Evolutionary conservation across 495 filamentous ascomycete species (phyloP), one percentile per base, ranked within the genome.

Genomic region (Lasiosphaeria ovina): DNA sequence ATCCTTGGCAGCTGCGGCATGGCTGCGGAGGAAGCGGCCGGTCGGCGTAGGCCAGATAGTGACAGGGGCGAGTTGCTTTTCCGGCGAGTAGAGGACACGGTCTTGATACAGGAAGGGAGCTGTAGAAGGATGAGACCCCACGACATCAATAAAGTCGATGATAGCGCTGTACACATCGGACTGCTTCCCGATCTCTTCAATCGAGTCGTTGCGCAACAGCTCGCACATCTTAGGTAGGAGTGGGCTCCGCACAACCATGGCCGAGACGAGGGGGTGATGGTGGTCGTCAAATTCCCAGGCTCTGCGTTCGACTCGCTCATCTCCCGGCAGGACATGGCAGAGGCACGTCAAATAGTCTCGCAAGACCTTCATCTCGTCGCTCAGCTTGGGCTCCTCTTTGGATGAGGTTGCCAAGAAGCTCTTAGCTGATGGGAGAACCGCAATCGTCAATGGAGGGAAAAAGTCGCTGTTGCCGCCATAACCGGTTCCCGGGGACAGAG

Each of bases 191-290:
- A 74, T 66, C 14, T 77, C 73, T 0, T 69, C 64, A 16, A 77
- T 63, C 0, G 68, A 65, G 16, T 66, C 65, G 45, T 69, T 69
- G 2, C 66, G 60, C 3, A 77, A 55, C 7, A 76, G 9, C 33
- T 62, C 65, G 14, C 66, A 68, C 49, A 58, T 70, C 24, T 61
- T 65, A 12, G 57, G 57, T 35, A 76, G 11, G 4, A 77, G 47
- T 0, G 74, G 74, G 48, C 74, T 77, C 49, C 72, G 66, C 17
- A 58, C 55, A 5, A 76, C 33, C 55, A 76, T 69, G 12, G 56
- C 56, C 7, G 57, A 36, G n/a, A 74, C 14, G 4, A 57, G n/a
- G 3, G 35, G 48, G 1, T 71, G 68, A 2, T 53, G 66, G 0
- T 35, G 36, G 3, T 17, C 4, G 48, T 73, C 69, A 4, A 74